Base-by-base conservation (phyloP, 1,139 yeast genomes). In the Hansenula lynferdii region DNA sequence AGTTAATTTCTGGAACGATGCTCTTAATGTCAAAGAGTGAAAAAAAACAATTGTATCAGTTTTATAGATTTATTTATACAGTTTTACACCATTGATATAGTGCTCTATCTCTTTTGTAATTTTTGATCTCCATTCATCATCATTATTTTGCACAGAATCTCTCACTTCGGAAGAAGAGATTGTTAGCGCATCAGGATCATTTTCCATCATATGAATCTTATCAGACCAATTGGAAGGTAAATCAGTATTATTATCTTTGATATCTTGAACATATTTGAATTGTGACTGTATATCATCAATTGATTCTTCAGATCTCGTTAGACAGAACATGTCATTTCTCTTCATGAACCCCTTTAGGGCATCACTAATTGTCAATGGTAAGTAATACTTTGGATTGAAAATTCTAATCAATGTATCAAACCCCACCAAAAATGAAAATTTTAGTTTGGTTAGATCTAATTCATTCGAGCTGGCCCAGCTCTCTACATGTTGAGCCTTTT, bases 331-430 rank as follows among this genome's bases (percentile, higher is more conserved):
- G 36, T 72, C 76, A 15, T 79, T 72, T 1, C 53, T 47, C 1
- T 50, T 42, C 75, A 85, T 79, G 44, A 86, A 81, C 2, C 60
- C 65, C 7, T 53, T 57, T 36, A 86, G 61, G 0, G 82, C 74
- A 3, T 62, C 67, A 9, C 62, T 56, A 5, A 83, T 57, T 4
- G 72, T 60, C 20, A 56, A 57, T 0, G 79, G 76, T 18, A 51
- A 42, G 55, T 89, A 89, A 61, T 87, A 89, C 51, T 81, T 82
- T 19, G 79, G 77, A 54, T 85, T 77, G 35, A 85, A 71, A 8
- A 87, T 67, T 35, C 96, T 65, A 18, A 80, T 62, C 35, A 87
- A 63, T 0, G 96, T 87, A 58, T 87, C 96, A 58, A 72, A 85
- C 0, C 96, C 96, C 36, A 85, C 70, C 37, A 86, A 61, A 53